Evolutionary conservation across 352 stramenopile species (phyloP), one percentile per base, ranked within the genome.

Genomic region (Pilasporangium apinafurcum): DNA sequence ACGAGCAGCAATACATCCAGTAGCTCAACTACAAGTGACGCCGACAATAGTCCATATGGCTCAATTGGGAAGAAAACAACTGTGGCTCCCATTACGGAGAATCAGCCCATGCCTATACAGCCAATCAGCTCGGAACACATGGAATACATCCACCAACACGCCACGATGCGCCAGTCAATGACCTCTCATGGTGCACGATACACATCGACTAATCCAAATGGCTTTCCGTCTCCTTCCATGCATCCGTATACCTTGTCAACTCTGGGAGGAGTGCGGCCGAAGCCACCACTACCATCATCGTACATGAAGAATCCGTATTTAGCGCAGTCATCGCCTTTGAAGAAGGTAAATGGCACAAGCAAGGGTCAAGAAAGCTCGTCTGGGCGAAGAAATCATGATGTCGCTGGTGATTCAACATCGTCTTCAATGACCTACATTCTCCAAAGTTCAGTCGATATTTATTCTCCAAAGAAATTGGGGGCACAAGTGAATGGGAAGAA

Each of bases 241-340:
- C 50, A 68, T 44, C 55, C 71, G n/a, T 76, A 66, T 36, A 56
- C 59, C 16, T 65, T 60, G 35, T 37, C 2, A 26, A 12, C 10
- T 24, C 7, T 20, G 9, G 17, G 22, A 1, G 38, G 32, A n/a
- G 37, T 52, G 16, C 37, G 56, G 35, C 71, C 68, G 5, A 80
- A 83, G 48, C 69, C 66, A 17, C 71, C 68, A n/a, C 70, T 65
- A 2, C 37, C 37, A 9, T 63, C 63, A 3, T 59, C 64, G 0
- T 83, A 86, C 24, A 68, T 62, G 36, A 74, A 67, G 42, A 80
- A 62, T 36, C 58, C 64, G 34, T 68, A 71, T 26, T 45, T 55
- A 21, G 32, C 51, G 3, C 47, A 59, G 21, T 39, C 18, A 18
- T 16, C 44, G 21, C 33, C 46, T 7, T 18, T 22, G 16, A 31